These are phyloP conservation scores for Ceriops zippeliana DNA, from an alignment of 345 rosid genomes.

Conservation along the genomic window DNA sequence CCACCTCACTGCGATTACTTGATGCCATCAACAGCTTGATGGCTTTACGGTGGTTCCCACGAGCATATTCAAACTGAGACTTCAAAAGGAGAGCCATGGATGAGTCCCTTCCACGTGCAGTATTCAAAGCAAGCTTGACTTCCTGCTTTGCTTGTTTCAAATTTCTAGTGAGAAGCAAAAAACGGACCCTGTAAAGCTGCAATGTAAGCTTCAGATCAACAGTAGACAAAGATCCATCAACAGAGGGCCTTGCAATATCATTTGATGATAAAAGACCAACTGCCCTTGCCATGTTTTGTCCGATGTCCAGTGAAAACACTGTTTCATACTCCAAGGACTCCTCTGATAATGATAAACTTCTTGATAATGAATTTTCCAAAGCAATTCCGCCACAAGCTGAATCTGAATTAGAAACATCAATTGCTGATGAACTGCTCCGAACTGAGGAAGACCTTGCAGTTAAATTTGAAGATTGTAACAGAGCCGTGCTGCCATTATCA, in stretches of 20 bases:
- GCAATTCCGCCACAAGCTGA: slow-evolving; percentile 46
- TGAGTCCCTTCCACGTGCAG: slow-evolving; percentile 84
- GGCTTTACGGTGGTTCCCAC: slow-evolving; percentile 90
- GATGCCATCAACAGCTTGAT: slow-evolving; percentile 86
- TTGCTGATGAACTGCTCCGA: slow-evolving; percentile 48
- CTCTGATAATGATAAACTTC: slow-evolving; percentile 61
- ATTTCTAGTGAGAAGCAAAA: slow-evolving; percentile 84
- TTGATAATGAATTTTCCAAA: slow-evolving; percentile 59
- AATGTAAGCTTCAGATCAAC: slow-evolving; percentile 85
- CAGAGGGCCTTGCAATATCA: slow-evolving; percentile 51
- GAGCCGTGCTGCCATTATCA: slow-evolving; percentile 53
- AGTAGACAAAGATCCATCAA: slow-evolving; percentile 53
- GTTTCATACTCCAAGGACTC: slow-evolving; percentile 79
- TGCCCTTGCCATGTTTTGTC: slow-evolving; percentile 53
- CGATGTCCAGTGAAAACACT: slow-evolving; percentile 57
- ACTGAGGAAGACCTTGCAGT: slow-evolving; percentile 59
- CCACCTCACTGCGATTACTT: slow-evolving; percentile 59
- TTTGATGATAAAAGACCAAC: slow-evolving; percentile 50
- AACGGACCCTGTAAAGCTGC: slow-evolving; percentile 89
- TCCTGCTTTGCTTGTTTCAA: slow-evolving; percentile 94
- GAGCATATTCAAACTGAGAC: slow-evolving; percentile 96
- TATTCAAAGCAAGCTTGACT: slow-evolving; percentile 91
- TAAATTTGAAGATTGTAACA: slow-evolving; percentile 57
- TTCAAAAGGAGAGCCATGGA: slow-evolving; percentile 83
- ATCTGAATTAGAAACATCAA: slow-evolving; percentile 64